Conservation (phyloP, 768 basidiomycete species). For the Leccinum pellstonianum region DNA sequence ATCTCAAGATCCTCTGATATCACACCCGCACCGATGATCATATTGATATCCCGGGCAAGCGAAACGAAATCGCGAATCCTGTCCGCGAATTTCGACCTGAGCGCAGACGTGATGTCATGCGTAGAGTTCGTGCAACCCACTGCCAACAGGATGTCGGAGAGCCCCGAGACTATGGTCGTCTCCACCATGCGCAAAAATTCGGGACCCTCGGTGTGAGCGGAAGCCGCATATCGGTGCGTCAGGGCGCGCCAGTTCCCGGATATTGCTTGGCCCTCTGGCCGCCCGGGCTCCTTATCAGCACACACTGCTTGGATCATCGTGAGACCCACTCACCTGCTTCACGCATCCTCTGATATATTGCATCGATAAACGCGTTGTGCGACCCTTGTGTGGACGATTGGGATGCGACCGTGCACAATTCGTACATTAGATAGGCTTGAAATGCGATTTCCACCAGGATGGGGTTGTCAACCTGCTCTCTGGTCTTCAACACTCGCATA, state of each 20-base stretch:
- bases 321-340: conserved; percentile 30
- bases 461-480: conserved; percentile 24
- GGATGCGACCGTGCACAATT: conserved; percentile 17
- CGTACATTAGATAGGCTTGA: conserved; percentile 25
- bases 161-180: conserved; percentile 14
- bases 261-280: conserved; percentile 41
- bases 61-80: conserved; percentile 42
- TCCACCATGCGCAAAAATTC: conserved; percentile 10
- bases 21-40: conserved; percentile 21
- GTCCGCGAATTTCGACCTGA: conserved; percentile 41
- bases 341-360: conserved; percentile 34
- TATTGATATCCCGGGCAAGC: conserved; percentile 45
- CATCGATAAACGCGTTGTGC: conserved; percentile 14
- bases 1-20: conserved; percentile 29
- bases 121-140: conserved; percentile 24
- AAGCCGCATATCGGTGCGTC: conserved; percentile 25
- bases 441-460: conserved; percentile 34
- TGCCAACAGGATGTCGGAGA: conserved; percentile 25
- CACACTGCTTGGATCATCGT: not conserved
- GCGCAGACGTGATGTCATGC: conserved; percentile 35
- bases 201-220: conserved; percentile 8
- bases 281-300: not conserved
- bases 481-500: conserved; percentile 18
- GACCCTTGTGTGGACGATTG: conserved; percentile 21
- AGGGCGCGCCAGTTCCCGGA: conserved; percentile 44